Evolutionary conservation across 495 filamentous ascomycete species (phyloP), one percentile per base, ranked within the genome.

Genomic region (Neurospora discreta): DNA sequence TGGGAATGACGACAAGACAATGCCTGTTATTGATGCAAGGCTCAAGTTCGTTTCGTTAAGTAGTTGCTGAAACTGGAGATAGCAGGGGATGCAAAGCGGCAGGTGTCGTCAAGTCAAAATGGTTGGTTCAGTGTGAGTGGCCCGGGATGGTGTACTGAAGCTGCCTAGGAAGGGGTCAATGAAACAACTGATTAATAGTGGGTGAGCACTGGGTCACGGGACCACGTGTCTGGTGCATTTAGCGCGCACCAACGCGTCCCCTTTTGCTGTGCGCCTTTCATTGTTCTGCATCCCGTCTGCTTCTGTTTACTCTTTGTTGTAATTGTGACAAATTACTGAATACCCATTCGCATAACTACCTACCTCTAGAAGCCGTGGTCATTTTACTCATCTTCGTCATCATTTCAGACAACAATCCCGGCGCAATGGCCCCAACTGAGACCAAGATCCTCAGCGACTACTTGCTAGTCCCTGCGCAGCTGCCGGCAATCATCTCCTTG

Each of bases 401-500:
- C 7, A 15, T 58, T 1, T 3, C 43, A 65, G 15, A 15, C 33
- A 60, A 16, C 18, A 71, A n/a, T 9, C 2, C 30, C 43, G 16
- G 10, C 46, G 80, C 58, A 46, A 93, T 93, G 92, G 83, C 92
- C 20, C 90, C 91, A 10, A 89, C 89, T 39, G 92, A 95, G 76
- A 80, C 84, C 44, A 86, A 86, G 4, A 91, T 97, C 74, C 86
- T 97, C 69, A 86, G 83, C 78, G 90, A 90, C 73, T 96, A 95
- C 75, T 84, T 97, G 44, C 89, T 96, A 68, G 83, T 90, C 18
- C 90, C 92, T 8, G 89, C 93, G 5, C 85, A 91, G 38, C 81
- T 95, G 69, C 90, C 90, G 9, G 87, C 89, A 43, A 83, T 93
- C 71, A 85, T 95, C 75, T 89, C 92, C 16, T 82, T 95, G 38